Evolutionary conservation across 257 asterid genomes (phyloP), one percentile per base, ranked within the genome.

Genomic region (Thymus quinquecostatus): DNA sequence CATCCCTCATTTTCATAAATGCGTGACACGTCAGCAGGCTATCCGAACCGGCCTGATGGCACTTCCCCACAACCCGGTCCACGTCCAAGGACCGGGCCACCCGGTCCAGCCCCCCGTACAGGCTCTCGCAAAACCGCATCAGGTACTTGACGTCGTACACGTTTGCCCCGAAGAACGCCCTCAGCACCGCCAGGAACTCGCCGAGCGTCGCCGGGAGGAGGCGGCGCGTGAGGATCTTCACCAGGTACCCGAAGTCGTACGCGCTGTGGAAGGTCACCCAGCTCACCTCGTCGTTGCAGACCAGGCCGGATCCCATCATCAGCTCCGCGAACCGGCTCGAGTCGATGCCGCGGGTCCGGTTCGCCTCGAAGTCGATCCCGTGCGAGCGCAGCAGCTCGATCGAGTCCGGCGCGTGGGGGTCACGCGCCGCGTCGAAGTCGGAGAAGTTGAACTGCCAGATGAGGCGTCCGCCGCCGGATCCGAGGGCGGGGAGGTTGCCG

Each of bases 401-500:
- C 7, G 89, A 82, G 10, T 80, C 77, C n/a, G 81, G 78, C 10
- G 85, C 75, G 84, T 84, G 89, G 1, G 63, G 67, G 34, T 92
- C 90, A 75, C 88, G 89, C 82, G 78, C 84, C 73, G 34, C 69
- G 74, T 89, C 90, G 67, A 92, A 89, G 54, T 92, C 97, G 59
- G 83, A 72, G 77, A 91, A 91, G 66, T 91, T 91, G 76, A 91
- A 87, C 86, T 91, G 93, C 97, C 92, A 87, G 76, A 87, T 83
- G 75, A 50, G 85, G 2, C 79, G 74, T 6, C 82, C 64, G 13
- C 62, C 81, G 61, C 74, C 32, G 7, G 80, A 21, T 5, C 74
- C 89, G 8, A 72, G 64, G 30, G 33, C 75, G 0, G 92, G 92
- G 3, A 86, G 80, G 77, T 84, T 82, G 0, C 95, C 95, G 56